Conservation (phyloP, 441 rosid species). For the Gossypium davidsonii region DNA sequence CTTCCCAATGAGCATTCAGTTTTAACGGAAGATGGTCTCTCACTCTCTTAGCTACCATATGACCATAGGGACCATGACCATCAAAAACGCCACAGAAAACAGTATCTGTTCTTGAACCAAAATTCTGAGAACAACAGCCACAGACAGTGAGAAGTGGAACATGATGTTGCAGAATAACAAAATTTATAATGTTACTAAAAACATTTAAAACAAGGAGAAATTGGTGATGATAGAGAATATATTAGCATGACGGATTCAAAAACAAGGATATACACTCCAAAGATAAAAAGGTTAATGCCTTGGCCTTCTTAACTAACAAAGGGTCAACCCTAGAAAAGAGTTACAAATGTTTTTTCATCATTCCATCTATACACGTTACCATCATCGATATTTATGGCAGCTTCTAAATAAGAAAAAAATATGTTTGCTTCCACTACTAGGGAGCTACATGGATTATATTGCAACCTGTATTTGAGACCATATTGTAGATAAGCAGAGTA, state of each 20-base stretch:
- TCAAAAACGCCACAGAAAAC: slow-evolving; percentile 96
- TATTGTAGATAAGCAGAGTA: background rate
- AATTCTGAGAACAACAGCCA: slow-evolving; percentile 48
- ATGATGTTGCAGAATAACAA: background rate
- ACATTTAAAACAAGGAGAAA: background rate
- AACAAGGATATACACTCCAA: background rate
- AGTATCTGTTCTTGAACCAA: slow-evolving; percentile 78
- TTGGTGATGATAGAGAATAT: background rate
- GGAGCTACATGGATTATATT: background rate
- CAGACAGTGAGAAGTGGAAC: slow-evolving; percentile 10
- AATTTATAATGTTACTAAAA: background rate
- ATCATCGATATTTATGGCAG: background rate
- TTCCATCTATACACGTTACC: background rate
- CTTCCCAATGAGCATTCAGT: slow-evolving; percentile 78
- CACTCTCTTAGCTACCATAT: slow-evolving; percentile 90
- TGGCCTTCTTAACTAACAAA: slow-evolving; percentile 2
- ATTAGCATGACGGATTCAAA: background rate
- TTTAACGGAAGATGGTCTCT: slow-evolving; percentile 88
- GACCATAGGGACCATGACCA: slow-evolving; percentile 99
- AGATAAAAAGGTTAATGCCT: background rate
- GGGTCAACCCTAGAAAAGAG: background rate
- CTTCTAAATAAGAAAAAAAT: background rate
- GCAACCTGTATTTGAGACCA: background rate
- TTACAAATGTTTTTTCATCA: background rate
- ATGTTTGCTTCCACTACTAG: background rate